Evolutionary conservation across 306 rosid genomes (phyloP).

Genomic region (Fragaria iinumae): DNA sequence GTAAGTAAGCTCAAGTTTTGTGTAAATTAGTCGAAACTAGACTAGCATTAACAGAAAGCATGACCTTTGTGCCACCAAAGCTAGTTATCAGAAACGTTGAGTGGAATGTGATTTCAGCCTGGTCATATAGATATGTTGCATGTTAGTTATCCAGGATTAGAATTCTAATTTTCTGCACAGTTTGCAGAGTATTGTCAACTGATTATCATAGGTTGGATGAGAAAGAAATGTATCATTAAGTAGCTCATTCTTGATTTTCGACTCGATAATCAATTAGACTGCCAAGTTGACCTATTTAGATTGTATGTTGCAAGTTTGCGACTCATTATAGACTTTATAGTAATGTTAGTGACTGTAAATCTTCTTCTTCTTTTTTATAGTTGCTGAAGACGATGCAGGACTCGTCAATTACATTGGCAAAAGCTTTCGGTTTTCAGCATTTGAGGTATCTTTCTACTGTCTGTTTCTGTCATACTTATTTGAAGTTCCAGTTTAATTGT

Average conservation of each 20-base stretch:
- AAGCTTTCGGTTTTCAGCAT: conserved; percentile 85
- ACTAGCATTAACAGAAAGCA: not conserved
- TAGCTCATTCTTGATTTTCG: not conserved
- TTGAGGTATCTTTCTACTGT: conserved; percentile 50
- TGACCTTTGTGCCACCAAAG: not conserved
- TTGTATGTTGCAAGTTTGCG: not conserved
- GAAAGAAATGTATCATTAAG: not conserved
- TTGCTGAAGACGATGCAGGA: conserved; percentile 77
- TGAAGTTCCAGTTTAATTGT: conserved; percentile 12
- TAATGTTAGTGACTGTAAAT: conserved; percentile 19
- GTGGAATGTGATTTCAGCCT: not conserved
- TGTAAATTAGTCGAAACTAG: not conserved
- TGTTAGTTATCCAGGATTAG: not conserved
- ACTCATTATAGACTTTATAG: conserved; percentile 1
- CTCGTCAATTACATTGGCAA: conserved; percentile 78
- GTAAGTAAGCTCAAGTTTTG: not conserved
- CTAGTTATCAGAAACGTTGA: not conserved
- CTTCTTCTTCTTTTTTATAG: conserved; percentile 46
- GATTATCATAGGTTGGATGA: not conserved
- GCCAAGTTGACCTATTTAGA: not conserved
- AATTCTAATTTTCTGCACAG: not conserved
- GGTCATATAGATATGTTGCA: not conserved
- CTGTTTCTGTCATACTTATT: not conserved
- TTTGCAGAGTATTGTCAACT: not conserved
- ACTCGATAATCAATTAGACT: not conserved